Conservation (phyloP, 2,329 filamentous ascomycete genomes). For the Aspergillus sp. region DNA sequence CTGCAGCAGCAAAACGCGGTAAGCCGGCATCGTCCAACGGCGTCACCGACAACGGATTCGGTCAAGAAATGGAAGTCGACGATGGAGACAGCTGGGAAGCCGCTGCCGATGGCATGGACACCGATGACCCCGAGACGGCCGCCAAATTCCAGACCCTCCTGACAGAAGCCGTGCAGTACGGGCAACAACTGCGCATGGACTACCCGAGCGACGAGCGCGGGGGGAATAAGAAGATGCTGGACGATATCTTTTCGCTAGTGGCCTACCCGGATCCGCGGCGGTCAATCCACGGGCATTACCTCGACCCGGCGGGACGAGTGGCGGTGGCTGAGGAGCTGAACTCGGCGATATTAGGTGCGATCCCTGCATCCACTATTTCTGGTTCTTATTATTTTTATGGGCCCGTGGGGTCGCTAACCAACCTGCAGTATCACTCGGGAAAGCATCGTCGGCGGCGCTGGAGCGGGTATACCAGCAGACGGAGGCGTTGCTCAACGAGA, state of each 20-base stretch:
- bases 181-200: conserved; percentile 66
- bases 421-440: conserved; percentile 69
- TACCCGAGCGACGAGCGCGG: conserved; percentile 63
- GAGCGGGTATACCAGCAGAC: conserved; percentile 83
- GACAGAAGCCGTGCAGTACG: conserved; percentile 66
- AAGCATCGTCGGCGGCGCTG: conserved; percentile 75
- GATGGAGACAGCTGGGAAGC: conserved; percentile 28
- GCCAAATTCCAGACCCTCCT: conserved; percentile 48
- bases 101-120: conserved; percentile 49
- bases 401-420: neutral
- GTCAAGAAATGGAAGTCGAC: conserved; percentile 52
- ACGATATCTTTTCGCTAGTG: conserved; percentile 79
- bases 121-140: conserved; percentile 39
- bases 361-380: conserved; percentile 1
- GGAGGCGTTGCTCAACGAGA: conserved; percentile 71
- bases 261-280: conserved; percentile 76
- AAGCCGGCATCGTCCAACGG: conserved; percentile 28
- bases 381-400: too few relatives aligned
- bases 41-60: conserved; percentile 38
- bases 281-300: conserved; percentile 66
- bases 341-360: conserved; percentile 72
- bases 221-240: conserved; percentile 64
- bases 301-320: conserved; percentile 66
- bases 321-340: conserved; percentile 89
- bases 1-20: conserved; percentile 28